phyloP scores from a whole-genome alignment of 2,329 filamentous ascomycete species.

The Herpotrichia juniperi region DNA sequence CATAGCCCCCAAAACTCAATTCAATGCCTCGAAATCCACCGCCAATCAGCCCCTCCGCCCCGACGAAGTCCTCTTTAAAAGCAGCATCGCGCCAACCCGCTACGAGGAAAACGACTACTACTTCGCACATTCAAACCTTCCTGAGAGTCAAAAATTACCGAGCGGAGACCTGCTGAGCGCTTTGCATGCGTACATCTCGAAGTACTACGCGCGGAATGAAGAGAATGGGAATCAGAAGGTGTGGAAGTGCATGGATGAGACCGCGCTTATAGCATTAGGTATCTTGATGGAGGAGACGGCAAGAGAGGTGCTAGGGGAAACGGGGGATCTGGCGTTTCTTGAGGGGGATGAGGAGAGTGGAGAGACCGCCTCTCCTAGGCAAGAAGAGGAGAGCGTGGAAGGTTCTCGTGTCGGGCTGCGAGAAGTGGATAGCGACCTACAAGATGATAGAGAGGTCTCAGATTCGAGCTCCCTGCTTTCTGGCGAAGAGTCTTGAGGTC shows the following conservation, averaged over 20 bases:
- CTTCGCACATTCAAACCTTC: constrained; percentile 65
- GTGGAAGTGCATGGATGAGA: constrained; percentile 75
- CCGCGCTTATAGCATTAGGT: constrained; percentile 75
- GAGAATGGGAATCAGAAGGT: constrained; percentile 33
- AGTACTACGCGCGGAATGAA: constrained; percentile 61
- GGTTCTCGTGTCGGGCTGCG: neutral
- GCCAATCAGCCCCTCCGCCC: constrained; percentile 60
- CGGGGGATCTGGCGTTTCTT: constrained; percentile 74
- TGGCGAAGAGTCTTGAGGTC: constrained; percentile 15
- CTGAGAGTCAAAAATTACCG: constrained; percentile 62
- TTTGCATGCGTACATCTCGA: constrained; percentile 70
- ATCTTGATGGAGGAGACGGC: constrained; percentile 76
- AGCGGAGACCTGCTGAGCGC: constrained; percentile 72
- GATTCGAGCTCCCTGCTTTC: constrained; percentile 1
- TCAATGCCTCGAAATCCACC: constrained; percentile 32
- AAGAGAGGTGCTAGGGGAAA: constrained; percentile 64
- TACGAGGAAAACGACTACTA: constrained; percentile 77
- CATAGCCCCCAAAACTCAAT: constrained; percentile 39
- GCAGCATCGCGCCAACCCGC: constrained; percentile 67
- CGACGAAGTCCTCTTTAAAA: constrained; percentile 74
- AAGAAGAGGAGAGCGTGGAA: constrained; percentile 23
- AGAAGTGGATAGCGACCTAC: neutral
- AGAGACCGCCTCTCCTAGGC: neutral
- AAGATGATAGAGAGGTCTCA: neutral
- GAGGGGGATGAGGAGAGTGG: constrained; percentile 52